Conservation (phyloP, 2,329 filamentous ascomycete genomes). For the Apiospora kogelbergensis region DNA sequence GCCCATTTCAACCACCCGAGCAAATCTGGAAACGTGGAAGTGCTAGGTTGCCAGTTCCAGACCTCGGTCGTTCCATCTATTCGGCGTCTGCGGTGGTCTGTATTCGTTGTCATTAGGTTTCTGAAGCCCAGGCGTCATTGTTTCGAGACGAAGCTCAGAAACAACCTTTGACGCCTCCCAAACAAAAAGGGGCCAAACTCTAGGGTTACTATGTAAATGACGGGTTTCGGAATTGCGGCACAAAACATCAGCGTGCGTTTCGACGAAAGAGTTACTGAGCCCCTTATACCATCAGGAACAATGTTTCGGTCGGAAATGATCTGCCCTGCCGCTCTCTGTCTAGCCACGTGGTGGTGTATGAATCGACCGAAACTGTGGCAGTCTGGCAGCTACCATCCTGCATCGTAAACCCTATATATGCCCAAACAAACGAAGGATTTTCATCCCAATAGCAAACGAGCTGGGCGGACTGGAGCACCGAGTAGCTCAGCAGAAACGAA, state of each 20-base stretch:
- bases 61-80: neutral
- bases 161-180: neutral
- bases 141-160: neutral
- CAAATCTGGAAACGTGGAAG: too few relatives aligned
- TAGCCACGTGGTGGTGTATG: neutral
- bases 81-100: neutral
- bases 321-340: neutral
- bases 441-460: neutral
- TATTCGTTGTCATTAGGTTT: neutral
- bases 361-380: neutral
- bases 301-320: too few relatives aligned
- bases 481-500: neutral
- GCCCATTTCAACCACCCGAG: too few relatives aligned
- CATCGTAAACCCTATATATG: too few relatives aligned
- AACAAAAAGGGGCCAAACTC: neutral
- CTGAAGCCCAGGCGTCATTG: neutral
- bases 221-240: neutral
- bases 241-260: too few relatives aligned
- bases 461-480: neutral
- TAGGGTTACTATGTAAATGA: neutral
- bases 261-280: too few relatives aligned
- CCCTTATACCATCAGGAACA: too few relatives aligned
- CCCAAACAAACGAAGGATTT: neutral
- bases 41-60: too few relatives aligned
- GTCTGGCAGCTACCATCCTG: neutral